These are phyloP conservation scores for Ustilago cynodontis DNA, from an alignment of 1,284 basidiomycete species.

Conservation along the genomic window DNA sequence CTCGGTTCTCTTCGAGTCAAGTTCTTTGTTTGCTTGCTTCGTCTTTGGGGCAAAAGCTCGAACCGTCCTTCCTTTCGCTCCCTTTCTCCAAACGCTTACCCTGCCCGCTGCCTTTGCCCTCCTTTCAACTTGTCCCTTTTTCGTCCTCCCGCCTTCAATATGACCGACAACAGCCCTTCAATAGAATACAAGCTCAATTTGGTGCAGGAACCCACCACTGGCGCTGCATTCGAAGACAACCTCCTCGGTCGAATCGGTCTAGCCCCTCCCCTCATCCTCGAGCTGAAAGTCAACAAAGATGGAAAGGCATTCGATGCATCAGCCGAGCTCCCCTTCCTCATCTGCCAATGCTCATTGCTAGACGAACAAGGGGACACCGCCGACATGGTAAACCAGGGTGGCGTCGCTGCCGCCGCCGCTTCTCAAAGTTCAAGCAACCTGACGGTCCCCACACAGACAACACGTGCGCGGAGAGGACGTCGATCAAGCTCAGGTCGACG, in stretches of 20 bases:
- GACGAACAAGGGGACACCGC: conserved; percentile 34
- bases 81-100: background rate
- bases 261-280: conserved; percentile 54
- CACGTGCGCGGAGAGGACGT: conserved; percentile 17
- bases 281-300: conserved; percentile 38
- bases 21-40: background rate
- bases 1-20: background rate
- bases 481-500: conserved; percentile 21
- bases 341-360: conserved; percentile 55
- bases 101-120: background rate
- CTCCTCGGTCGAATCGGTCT: conserved; percentile 53
- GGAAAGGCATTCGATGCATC: conserved; percentile 18
- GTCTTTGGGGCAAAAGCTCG: background rate
- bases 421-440: background rate
- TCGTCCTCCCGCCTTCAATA: background rate
- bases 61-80: conserved; percentile 1
- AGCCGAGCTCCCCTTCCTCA: conserved; percentile 49
- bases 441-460: background rate
- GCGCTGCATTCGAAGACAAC: conserved; percentile 54
- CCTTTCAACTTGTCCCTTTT: background rate
- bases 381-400: conserved; percentile 32
- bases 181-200: conserved; percentile 35
- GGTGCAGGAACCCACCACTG: conserved; percentile 49
- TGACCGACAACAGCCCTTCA: conserved; percentile 20
- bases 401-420: background rate